Evolutionary conservation across 257 asterid genomes (phyloP).

Genomic region (Handroanthus guayacan): DNA sequence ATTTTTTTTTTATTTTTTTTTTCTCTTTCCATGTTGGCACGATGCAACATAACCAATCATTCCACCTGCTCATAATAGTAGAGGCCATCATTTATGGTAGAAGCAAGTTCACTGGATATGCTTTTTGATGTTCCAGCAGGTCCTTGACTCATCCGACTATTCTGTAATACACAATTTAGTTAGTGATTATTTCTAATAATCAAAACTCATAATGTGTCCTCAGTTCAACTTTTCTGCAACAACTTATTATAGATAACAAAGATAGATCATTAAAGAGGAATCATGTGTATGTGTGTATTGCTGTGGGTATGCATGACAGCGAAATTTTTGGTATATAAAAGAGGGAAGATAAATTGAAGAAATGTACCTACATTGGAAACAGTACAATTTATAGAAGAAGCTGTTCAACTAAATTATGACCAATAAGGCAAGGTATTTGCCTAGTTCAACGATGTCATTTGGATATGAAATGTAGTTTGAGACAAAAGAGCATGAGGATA

Average conservation of each 20-base stretch:
- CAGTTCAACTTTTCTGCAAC: background rate
- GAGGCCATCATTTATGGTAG: conserved; percentile 87
- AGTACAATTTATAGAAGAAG: conserved; percentile 1
- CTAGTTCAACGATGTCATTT: conserved; percentile 1
- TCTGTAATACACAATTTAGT: conserved; percentile 53
- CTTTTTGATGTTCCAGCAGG: conserved; percentile 58
- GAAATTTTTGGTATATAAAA: background rate
- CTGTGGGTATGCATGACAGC: background rate
- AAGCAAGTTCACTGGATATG: conserved; percentile 83
- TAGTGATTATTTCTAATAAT: conserved; percentile 15
- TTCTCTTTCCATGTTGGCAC: background rate
- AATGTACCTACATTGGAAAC: background rate
- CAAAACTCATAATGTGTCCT: background rate
- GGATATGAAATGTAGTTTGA: background rate
- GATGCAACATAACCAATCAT: conserved; percentile 26
- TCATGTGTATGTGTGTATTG: conserved; percentile 4
- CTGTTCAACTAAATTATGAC: conserved; percentile 12
- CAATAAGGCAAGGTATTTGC: background rate
- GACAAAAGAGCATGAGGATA: background rate
- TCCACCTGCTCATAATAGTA: conserved; percentile 92
- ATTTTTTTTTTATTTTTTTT: background rate
- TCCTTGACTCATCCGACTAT: conserved; percentile 49
- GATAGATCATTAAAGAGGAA: background rate
- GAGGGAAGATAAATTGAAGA: conserved; percentile 6
- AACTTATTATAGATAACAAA: background rate